Conservation (phyloP, 1,284 basidiomycete species). For the Coniophora puteana region DNA sequence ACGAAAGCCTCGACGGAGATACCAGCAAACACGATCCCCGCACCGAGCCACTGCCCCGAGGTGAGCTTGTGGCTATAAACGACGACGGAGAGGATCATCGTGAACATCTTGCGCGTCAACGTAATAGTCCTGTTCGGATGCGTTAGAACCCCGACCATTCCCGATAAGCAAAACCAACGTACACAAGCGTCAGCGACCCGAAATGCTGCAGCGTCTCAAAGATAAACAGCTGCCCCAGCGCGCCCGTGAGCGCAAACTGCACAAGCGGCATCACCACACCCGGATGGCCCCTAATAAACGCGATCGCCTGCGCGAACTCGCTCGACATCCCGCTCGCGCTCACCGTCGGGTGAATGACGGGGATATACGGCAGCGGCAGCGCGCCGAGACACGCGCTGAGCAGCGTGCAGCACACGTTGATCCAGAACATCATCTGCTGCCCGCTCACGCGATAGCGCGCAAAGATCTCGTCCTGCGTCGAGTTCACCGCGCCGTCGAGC, state of each 20-base stretch:
- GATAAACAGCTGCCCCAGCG: constrained; percentile 95
- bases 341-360: constrained; percentile 72
- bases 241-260: constrained; percentile 89
- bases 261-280: constrained; percentile 73
- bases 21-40: constrained; percentile 87
- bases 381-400: constrained; percentile 64
- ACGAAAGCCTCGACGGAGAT: constrained; percentile 92
- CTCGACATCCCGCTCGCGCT: constrained; percentile 51
- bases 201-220: constrained; percentile 98
- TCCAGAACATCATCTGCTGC: constrained; percentile 99
- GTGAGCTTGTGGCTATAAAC: constrained; percentile 90
- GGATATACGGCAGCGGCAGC: constrained; percentile 72
- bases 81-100: constrained; percentile 94
- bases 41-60: constrained; percentile 87
- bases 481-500: constrained; percentile 93
- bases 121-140: constrained; percentile 72
- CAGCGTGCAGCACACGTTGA: constrained; percentile 81
- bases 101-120: constrained; percentile 96
- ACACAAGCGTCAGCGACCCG: constrained; percentile 92
- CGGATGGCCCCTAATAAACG: constrained; percentile 81
- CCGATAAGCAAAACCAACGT: constrained; percentile 28
- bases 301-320: constrained; percentile 68
- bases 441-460: constrained; percentile 74
- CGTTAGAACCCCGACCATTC: constrained; percentile 10
- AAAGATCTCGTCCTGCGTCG: constrained; percentile 99